phyloP scores from a whole-genome alignment of 345 rosid species.

The Acer negundo region DNA sequence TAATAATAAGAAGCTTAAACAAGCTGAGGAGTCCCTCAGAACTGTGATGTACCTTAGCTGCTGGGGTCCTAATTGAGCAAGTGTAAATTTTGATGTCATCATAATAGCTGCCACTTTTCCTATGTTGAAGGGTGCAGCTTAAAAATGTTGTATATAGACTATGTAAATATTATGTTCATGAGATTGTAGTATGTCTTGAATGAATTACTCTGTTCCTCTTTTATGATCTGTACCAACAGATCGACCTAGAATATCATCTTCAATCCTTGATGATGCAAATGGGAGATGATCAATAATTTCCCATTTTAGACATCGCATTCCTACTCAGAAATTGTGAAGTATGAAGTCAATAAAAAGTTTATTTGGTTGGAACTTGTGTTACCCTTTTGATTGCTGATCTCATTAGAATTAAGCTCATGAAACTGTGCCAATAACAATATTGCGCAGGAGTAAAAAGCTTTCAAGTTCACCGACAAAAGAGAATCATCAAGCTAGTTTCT shows the following conservation, averaged over 20 bases:
- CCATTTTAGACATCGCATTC: no score
- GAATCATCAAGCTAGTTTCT: background rate
- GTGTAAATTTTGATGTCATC: background rate
- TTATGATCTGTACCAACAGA: background rate
- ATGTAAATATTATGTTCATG: background rate
- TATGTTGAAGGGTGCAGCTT: background rate
- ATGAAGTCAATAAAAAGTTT: background rate
- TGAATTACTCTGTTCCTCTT: background rate
- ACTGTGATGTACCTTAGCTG: conserved; percentile 48
- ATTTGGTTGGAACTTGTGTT: background rate
- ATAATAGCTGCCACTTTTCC: background rate
- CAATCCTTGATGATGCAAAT: background rate
- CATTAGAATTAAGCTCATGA: background rate
- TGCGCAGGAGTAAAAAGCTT: background rate
- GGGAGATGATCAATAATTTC: background rate
- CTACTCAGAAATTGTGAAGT: background rate
- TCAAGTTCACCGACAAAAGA: background rate
- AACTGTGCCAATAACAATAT: background rate
- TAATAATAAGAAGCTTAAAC: conserved; percentile 24
- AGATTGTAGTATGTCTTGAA: background rate
- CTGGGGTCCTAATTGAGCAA: conserved; percentile 40
- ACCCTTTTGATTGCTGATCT: background rate
- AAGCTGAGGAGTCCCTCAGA: conserved; percentile 46
- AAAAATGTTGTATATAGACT: background rate
- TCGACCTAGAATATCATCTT: background rate